Conservation (phyloP, 139 green algal genomes). For the Chlorella sp. region DNA sequence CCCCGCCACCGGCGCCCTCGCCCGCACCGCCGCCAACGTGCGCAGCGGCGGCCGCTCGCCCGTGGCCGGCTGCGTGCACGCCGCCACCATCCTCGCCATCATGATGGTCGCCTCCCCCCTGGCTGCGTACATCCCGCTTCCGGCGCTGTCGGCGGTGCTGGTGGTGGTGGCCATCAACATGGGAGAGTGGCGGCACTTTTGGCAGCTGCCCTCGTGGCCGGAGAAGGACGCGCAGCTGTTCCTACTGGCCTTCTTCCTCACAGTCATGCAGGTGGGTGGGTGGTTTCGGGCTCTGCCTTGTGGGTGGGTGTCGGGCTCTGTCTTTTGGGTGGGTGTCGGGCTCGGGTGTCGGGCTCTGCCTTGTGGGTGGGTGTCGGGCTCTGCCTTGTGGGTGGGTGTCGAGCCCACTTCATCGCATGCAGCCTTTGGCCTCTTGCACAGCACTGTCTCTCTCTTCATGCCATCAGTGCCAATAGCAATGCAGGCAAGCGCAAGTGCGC, state of each 20-base stretch:
- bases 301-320: too few species aligned
- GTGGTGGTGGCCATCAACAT: constrained; percentile 32
- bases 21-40: constrained; percentile 27
- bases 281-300: too few species aligned
- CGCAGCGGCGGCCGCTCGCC: constrained; percentile 21
- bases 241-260: constrained; percentile 29
- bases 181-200: constrained; percentile 33
- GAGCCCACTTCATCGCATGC: too few species aligned
- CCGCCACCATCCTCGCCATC: constrained; percentile 2
- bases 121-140: constrained; percentile 23
- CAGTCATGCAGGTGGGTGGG: constrained; percentile 18
- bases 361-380: too few species aligned
- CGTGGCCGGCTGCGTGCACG: constrained; percentile 21
- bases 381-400: too few species aligned
- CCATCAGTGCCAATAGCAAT: too few species aligned
- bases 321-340: too few species aligned
- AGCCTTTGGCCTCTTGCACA: too few species aligned
- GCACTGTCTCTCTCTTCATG: too few species aligned
- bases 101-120: constrained; percentile 12
- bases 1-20: constrained; percentile 26
- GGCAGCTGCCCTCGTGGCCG: constrained; percentile 20
- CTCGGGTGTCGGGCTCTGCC: too few species aligned
- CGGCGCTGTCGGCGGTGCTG: constrained; percentile 19
- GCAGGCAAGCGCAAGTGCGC: too few species aligned
- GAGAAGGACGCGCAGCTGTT: constrained; percentile 32